Evolutionary conservation across 176 grass and related monocot species (phyloP).

Genomic region (Carex parvula): DNA sequence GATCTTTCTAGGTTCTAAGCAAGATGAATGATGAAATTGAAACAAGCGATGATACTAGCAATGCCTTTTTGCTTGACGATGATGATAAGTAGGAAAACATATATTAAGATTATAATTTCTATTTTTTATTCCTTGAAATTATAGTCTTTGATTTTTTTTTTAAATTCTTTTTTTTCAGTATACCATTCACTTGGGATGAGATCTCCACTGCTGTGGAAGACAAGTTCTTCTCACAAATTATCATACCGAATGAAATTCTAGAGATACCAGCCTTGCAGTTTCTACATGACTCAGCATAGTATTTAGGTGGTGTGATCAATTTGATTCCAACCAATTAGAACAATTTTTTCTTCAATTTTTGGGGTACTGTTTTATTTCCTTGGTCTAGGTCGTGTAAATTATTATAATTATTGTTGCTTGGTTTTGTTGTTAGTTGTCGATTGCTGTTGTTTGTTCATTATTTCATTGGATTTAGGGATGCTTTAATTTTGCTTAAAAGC

Average conservation of each 20-base stretch:
- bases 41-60: slow-evolving; percentile 25
- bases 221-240: slow-evolving; percentile 62
- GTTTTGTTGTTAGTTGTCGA: slow-evolving; percentile 3
- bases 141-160: not conserved
- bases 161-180: slow-evolving; percentile 38
- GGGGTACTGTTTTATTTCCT: not conserved
- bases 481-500: slow-evolving; percentile 9
- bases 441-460: slow-evolving; percentile 14
- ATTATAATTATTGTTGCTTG: slow-evolving; percentile 21
- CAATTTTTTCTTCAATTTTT: not conserved
- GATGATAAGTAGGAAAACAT: slow-evolving; percentile 2
- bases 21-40: slow-evolving; percentile 44
- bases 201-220: slow-evolving; percentile 65
- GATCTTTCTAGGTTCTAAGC: slow-evolving; percentile 49
- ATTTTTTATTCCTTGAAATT: not conserved
- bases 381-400: slow-evolving; percentile 31
- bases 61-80: slow-evolving; percentile 55
- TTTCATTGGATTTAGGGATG: slow-evolving; percentile 9
- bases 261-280: slow-evolving; percentile 64
- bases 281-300: slow-evolving; percentile 39
- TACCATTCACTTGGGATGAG: slow-evolving; percentile 62
- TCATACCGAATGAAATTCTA: slow-evolving; percentile 56
- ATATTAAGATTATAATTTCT: not conserved
- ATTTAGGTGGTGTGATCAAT: slow-evolving; percentile 7
- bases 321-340: not conserved